Conservation (phyloP, 768 basidiomycete species). For the Scleroderma citrinum region DNA sequence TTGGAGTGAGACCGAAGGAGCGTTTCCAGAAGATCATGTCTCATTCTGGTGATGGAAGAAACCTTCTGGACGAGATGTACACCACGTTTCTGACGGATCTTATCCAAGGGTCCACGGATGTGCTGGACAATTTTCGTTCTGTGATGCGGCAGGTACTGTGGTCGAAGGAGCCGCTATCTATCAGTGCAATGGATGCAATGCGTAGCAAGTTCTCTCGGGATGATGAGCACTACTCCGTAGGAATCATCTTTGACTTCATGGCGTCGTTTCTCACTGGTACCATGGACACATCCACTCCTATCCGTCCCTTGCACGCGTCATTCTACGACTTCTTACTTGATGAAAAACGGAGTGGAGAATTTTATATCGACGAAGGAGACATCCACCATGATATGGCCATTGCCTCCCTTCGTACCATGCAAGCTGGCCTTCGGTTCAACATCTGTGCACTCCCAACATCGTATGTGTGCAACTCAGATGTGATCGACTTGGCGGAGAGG, state of each 20-base stretch:
- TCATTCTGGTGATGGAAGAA: neutral
- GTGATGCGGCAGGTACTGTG: conserved; percentile 1
- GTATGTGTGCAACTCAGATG: neutral
- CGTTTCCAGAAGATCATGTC: neutral
- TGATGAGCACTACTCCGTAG: too few relatives aligned
- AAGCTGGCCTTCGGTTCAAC: conserved; percentile 7
- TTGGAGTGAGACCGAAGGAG: neutral
- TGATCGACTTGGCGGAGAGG: neutral
- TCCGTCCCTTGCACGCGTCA: too few relatives aligned
- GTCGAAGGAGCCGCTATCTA: neutral
- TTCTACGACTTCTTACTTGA: too few relatives aligned
- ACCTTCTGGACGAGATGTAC: neutral
- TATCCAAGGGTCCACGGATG: neutral
- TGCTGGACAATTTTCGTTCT: neutral
- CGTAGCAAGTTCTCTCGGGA: too few relatives aligned
- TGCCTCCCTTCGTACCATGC: conserved; percentile 5
- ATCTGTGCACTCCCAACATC: conserved; percentile 5
- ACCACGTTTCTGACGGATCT: neutral
- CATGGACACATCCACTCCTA: too few relatives aligned
- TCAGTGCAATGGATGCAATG: neutral
- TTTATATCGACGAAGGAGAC: conserved; percentile 5
- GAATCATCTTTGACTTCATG: too few relatives aligned
- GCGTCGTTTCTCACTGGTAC: too few relatives aligned
- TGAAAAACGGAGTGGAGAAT: conserved; percentile 9
- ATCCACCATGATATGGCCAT: neutral